Evolutionary conservation across 2,329 filamentous ascomycete species (phyloP), one percentile per base, ranked within the genome.

Genomic region (Microsporum canis): DNA sequence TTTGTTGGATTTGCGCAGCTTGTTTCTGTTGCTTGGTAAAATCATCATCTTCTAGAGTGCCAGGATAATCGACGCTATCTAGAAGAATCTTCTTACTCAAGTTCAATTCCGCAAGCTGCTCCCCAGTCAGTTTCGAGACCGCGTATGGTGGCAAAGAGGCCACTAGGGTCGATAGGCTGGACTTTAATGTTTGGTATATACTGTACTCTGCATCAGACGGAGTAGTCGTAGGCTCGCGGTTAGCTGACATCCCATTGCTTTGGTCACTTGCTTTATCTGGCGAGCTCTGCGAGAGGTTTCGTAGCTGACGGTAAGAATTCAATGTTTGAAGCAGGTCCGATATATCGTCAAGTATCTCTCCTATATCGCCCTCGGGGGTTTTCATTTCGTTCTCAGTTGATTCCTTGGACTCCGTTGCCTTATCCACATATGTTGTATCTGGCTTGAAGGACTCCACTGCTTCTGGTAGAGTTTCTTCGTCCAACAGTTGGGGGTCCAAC

Each of bases 21-120:
- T 76, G 74, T 62, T 75, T 73, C 64, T 76, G 74, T 60, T 83
- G 81, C 36, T 80, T 71, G 45, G 81, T 82, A 43, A 80, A 80
- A 65, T 90, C 87, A 66, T 95, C 90, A 67, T 92, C 89, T 67
- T 95, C 90, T 83, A 95, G 86, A 3, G 87, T 84, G 3, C 91
- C 91, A 64, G 82, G 83, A 71, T 88, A 88, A 68, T 90, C 84
- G 58, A 87, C 84, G 5, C 82, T 84, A 63, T 88, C 84, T 55
- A 95, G 78, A 62, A 89, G 76, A 23, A 96, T 82, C 70, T 85
- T 89, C 53, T 85, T 89, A 75, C 87, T 92, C 70, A 95, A 87
- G 64, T 89, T 86, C 56, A 96, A 78, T 62, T 91, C 88, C 34
- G 86, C 87, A n/a, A 95, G 76, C 71, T 91, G 88, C 70, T 95